A percentile compares a stretch with the other conserved stretches of the same genome.
Conservation (phyloP, 2,329 filamentous ascomycete species). For the Lecanicillium sp. region DNA sequence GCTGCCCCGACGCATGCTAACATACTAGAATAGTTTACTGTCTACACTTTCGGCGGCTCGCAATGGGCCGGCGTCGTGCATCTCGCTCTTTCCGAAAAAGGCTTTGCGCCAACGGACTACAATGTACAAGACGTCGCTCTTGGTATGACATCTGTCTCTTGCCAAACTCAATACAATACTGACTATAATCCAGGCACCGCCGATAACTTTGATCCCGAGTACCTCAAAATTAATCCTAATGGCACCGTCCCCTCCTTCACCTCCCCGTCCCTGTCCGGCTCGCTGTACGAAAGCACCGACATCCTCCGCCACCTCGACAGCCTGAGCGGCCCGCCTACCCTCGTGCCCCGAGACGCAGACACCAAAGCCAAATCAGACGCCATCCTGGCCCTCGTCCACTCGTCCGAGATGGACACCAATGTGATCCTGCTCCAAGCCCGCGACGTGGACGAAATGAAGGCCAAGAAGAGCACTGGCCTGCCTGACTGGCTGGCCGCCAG, state of each 20-base stretch:
- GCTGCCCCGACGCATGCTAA: no score
- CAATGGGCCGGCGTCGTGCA: conserved; percentile 14
- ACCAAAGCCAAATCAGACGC: conserved; percentile 5
- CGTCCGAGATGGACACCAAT: conserved; percentile 9
- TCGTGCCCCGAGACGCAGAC: conserved; percentile 7
- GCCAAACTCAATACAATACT: neutral
- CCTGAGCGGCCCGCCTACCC: neutral
- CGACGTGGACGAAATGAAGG: conserved; percentile 8
- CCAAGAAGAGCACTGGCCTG: conserved; percentile 4
- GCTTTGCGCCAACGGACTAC: conserved; percentile 11
- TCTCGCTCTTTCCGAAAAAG: conserved; percentile 13
- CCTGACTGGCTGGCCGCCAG: conserved; percentile 8
- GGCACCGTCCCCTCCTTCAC: conserved; percentile 13
- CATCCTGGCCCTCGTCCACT: conserved; percentile 13
- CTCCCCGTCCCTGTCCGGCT: conserved; percentile 9
- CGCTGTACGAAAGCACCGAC: conserved; percentile 10
- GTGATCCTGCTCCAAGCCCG: conserved; percentile 11
- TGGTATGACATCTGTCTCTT: conserved; percentile 1
- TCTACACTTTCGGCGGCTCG: conserved; percentile 12
- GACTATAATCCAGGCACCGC: conserved; percentile 5
- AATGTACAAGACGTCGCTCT: conserved; percentile 10
- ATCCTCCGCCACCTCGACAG: conserved; percentile 11
- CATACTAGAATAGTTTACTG: conserved; percentile 7
- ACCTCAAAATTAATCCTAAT: conserved; percentile 13
- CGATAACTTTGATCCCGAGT: conserved; percentile 12